Evolutionary conservation across 768 basidiomycete species (phyloP).

Genomic region (Podaxis rugospora): DNA sequence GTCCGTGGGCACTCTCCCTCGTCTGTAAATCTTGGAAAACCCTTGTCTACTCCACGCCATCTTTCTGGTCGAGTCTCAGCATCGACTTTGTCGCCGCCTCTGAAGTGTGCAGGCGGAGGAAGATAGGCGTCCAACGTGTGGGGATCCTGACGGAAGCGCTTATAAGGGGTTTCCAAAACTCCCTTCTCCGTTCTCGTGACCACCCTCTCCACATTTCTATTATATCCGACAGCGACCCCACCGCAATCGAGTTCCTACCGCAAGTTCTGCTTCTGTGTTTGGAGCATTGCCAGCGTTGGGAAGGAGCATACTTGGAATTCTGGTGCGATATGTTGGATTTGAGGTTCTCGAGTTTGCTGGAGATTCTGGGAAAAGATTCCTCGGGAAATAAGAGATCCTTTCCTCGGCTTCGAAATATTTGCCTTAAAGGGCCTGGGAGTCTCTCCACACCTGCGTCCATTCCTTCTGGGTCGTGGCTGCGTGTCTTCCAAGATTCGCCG

Average conservation of each 20-base stretch:
- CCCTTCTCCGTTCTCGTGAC: neutral
- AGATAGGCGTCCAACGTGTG: neutral
- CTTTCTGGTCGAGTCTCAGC: neutral
- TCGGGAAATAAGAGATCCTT: neutral
- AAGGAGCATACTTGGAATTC: neutral
- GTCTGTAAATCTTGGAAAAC: neutral
- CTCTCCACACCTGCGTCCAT: neutral
- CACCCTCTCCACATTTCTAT: neutral
- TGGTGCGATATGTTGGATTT: neutral
- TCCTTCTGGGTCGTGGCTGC: neutral
- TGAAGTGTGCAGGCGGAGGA: neutral
- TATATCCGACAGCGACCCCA: neutral
- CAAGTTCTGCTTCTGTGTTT: neutral
- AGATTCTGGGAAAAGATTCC: neutral
- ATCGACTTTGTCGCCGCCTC: neutral
- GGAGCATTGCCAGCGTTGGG: neutral
- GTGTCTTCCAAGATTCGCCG: neutral
- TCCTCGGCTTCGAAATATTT: neutral
- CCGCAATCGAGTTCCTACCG: neutral
- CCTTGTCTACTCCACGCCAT: neutral
- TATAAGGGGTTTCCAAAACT: neutral
- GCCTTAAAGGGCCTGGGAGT: neutral
- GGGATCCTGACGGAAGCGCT: neutral
- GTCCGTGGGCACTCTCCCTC: neutral
- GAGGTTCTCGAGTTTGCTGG: neutral